A percentile compares a stretch with the other conserved stretches of the same genome.
phyloP scores from a whole-genome alignment of 148 eudicot species.

The Nepenthes mirabilis region DNA sequence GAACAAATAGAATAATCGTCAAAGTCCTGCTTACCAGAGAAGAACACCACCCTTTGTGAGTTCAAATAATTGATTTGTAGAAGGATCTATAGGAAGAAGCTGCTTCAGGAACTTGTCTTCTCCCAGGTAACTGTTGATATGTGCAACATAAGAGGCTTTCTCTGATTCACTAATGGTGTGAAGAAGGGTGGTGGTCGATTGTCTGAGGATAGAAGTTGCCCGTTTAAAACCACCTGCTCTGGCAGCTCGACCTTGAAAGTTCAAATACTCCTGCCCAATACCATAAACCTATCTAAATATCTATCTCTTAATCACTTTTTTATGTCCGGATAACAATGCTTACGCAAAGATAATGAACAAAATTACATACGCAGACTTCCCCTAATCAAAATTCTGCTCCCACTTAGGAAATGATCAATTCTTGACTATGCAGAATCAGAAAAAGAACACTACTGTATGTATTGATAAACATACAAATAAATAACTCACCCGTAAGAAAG shows the following conservation, averaged over 20 bases:
- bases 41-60: conserved; percentile 83
- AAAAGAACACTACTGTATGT: background rate
- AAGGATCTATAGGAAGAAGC: conserved; percentile 67
- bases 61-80: conserved; percentile 55
- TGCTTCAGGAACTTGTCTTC: conserved; percentile 67
- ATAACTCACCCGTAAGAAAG: conserved; percentile 67
- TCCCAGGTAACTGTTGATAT: conserved; percentile 55
- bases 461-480: background rate
- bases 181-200: conserved; percentile 67
- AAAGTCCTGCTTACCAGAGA: conserved; percentile 44
- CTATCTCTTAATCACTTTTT: background rate
- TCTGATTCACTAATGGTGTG: conserved; percentile 81
- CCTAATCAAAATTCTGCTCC: background rate
- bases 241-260: conserved; percentile 49
- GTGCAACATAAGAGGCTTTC: conserved; percentile 65
- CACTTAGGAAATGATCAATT: background rate
- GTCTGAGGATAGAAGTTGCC: conserved; percentile 70
- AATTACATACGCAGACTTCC: too few relatives aligned
- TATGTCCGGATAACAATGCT: background rate
- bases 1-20: background rate
- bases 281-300: background rate
- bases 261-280: conserved; percentile 41
- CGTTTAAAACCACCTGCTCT: conserved; percentile 44
- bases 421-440: background rate
- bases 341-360: background rate